Conservation (phyloP, 495 filamentous ascomycete genomes). For the Patellaria atrata region DNA sequence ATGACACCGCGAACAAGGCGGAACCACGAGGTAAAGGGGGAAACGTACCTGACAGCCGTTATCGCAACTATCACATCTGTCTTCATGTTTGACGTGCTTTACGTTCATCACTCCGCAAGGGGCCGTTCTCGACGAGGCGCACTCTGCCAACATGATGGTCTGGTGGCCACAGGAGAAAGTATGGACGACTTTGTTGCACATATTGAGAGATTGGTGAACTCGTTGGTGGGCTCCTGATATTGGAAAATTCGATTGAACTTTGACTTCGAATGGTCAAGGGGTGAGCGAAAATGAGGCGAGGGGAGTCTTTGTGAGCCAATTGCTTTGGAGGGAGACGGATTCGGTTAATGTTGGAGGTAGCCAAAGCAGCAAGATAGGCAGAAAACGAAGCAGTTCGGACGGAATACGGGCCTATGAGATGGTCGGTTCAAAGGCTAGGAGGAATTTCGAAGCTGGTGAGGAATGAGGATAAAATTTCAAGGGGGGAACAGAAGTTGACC, state of each 20-base stretch:
- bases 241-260: not conserved
- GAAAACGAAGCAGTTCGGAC: too few species aligned
- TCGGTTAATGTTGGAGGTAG: too few species aligned
- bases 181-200: slow-evolving; percentile 28
- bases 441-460: too few species aligned
- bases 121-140: slow-evolving; percentile 23
- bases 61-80: slow-evolving; percentile 27
- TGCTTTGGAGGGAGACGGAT: slow-evolving; percentile 3
- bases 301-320: not conserved
- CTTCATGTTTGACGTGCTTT: slow-evolving; percentile 25
- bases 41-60: slow-evolving; percentile 17
- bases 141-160: slow-evolving; percentile 20
- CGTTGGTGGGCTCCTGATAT: not conserved
- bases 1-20: too few species aligned
- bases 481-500: too few species aligned
- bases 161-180: slow-evolving; percentile 24
- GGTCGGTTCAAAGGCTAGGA: too few species aligned
- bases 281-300: not conserved
- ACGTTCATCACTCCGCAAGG: slow-evolving; percentile 20
- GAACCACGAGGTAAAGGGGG: not conserved
- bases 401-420: too few species aligned
- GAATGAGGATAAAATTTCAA: too few species aligned
- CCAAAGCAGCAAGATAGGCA: too few species aligned
- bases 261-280: not conserved
- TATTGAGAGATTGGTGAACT: slow-evolving; percentile 6